Evolutionary conservation across 805 yeast species (phyloP).

Genomic region (Lachancea sp.): DNA sequence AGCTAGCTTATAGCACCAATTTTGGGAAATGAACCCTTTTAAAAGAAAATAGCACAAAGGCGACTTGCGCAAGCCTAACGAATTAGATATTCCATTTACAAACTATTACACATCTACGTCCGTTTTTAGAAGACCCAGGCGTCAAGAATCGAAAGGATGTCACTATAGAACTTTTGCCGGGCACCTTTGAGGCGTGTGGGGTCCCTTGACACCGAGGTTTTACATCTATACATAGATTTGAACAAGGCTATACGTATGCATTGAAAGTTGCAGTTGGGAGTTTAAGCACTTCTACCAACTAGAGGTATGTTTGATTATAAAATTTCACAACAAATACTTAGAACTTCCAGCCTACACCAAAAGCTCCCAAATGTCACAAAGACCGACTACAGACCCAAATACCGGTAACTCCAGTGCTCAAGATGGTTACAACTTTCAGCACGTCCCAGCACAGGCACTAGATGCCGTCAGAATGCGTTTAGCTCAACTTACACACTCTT

Average conservation of each 20-base stretch:
- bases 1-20: background rate
- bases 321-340: too few relatives aligned
- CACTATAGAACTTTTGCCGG: too few relatives aligned
- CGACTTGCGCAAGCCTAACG: slow-evolving; percentile 8
- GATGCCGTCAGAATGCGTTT: slow-evolving; percentile 58
- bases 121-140: slow-evolving; percentile 3
- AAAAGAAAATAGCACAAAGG: background rate
- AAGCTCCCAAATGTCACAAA: slow-evolving; percentile 9
- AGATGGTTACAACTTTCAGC: slow-evolving; percentile 33
- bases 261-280: background rate
- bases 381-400: slow-evolving; percentile 4
- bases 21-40: background rate
- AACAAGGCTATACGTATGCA: background rate
- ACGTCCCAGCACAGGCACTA: slow-evolving; percentile 54
- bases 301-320: background rate
- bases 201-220: background rate
- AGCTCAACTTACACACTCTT: slow-evolving; percentile 55
- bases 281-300: too few relatives aligned
- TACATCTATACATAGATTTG: background rate
- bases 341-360: too few relatives aligned
- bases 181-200: background rate
- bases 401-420: slow-evolving; percentile 14
- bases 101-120: background rate
- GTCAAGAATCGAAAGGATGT: background rate
- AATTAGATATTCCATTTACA: slow-evolving; percentile 22